Conservation (phyloP, 2,329 filamentous ascomycete species). For the Ceratocystis papillata region DNA sequence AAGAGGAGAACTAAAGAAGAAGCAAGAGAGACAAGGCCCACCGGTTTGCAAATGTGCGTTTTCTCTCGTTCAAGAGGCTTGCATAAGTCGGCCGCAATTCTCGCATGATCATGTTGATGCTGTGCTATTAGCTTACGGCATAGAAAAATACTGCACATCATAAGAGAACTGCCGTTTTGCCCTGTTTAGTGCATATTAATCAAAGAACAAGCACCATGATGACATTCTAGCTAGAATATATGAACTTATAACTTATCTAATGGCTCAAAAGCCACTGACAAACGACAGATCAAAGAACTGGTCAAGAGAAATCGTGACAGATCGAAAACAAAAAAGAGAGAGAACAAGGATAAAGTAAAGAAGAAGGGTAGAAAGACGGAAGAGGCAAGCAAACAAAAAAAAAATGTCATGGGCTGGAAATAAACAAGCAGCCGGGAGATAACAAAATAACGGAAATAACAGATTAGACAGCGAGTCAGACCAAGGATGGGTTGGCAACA, state of each 20-base stretch:
- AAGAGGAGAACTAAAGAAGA: neutral
- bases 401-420: neutral
- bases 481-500: neutral
- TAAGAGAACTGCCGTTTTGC: no score
- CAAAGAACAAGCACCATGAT: neutral
- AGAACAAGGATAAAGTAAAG: no score
- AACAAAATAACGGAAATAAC: neutral
- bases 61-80: neutral
- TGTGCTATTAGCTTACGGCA: no score
- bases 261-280: slow-evolving; percentile 4
- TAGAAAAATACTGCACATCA: no score
- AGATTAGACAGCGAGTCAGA: neutral
- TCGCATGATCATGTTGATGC: no score
- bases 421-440: neutral
- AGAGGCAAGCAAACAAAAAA: neutral
- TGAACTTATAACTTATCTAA: neutral
- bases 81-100: no score
- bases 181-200: neutral
- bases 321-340: no score
- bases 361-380: neutral
- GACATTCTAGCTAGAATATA: neutral
- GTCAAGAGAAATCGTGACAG: neutral
- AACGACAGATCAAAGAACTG: neutral
- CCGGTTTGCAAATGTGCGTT: neutral
- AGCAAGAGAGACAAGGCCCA: neutral